A percentile compares a stretch with the other conserved stretches of the same genome.
Conservation (phyloP, 192 early-diverging fungal species). For the Coemansia biformis region DNA sequence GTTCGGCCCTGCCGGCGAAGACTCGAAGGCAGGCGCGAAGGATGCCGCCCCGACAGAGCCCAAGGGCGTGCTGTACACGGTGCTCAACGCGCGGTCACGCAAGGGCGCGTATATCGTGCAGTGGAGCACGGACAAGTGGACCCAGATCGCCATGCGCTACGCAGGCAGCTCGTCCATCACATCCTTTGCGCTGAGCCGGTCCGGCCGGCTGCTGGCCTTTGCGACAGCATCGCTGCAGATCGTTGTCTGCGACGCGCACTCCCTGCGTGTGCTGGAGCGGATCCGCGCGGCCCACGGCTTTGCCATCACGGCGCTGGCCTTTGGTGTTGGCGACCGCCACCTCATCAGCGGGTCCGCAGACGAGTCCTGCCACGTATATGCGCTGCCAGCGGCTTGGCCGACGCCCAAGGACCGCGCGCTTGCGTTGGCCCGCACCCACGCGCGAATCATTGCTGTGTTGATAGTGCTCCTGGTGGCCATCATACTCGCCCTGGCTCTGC, state of each 20-base stretch:
- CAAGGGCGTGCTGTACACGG: slow-evolving; percentile 25
- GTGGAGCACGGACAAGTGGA: slow-evolving; percentile 38
- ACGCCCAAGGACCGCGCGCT: slow-evolving; percentile 14
- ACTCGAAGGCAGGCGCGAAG: background rate
- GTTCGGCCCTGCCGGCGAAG: slow-evolving; percentile 17
- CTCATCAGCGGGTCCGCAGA: slow-evolving; percentile 82
- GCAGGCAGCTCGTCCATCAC: slow-evolving; percentile 34
- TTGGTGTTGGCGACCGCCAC: slow-evolving; percentile 59
- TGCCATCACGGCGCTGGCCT: slow-evolving; percentile 69
- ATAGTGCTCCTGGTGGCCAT: slow-evolving; percentile 33
- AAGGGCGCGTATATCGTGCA: slow-evolving; percentile 40
- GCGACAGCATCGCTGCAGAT: slow-evolving; percentile 71
- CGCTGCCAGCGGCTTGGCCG: slow-evolving; percentile 54
- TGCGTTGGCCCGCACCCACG: slow-evolving; percentile 9
- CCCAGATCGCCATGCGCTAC: slow-evolving; percentile 10
- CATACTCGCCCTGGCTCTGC: slow-evolving; percentile 12
- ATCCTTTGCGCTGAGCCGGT: slow-evolving; percentile 51
- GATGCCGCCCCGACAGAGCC: slow-evolving; percentile 4
- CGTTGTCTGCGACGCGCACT: slow-evolving; percentile 57
- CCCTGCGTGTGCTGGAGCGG: slow-evolving; percentile 55
- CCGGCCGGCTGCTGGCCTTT: slow-evolving; percentile 67
- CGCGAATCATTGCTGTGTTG: slow-evolving; percentile 19
- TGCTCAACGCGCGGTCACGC: slow-evolving; percentile 43
- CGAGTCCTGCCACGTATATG: slow-evolving; percentile 58
- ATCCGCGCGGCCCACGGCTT: slow-evolving; percentile 73